Evolutionary conservation across 352 stramenopile genomes (phyloP).

Genomic region (Pythium coloratum): DNA sequence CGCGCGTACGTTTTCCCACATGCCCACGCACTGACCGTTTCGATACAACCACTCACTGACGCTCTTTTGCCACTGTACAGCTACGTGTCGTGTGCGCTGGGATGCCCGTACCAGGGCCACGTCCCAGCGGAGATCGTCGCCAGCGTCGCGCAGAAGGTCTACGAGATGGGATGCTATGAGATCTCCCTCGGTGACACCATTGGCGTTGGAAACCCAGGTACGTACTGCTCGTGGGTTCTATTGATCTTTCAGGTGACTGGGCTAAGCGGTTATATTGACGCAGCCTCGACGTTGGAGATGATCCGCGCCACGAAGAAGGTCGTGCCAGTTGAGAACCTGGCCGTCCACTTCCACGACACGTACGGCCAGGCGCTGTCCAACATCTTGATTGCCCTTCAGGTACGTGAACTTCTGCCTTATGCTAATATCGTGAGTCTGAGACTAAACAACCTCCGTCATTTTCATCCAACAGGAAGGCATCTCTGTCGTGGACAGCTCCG

Average conservation of each 20-base stretch:
- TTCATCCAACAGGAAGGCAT: constrained; percentile 81
- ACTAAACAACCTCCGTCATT: background rate
- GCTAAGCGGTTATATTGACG: background rate
- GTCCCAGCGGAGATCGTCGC: constrained; percentile 87
- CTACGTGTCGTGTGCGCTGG: constrained; percentile 97
- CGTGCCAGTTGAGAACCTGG: constrained; percentile 85
- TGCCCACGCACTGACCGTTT: background rate
- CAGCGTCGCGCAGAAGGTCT: constrained; percentile 75
- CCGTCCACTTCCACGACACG: constrained; percentile 98
- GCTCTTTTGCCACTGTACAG: constrained; percentile 26
- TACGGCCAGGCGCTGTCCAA: constrained; percentile 97
- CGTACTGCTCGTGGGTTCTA: background rate
- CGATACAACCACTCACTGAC: background rate
- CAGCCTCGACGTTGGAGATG: constrained; percentile 84
- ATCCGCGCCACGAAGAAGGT: constrained; percentile 72
- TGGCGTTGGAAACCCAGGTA: constrained; percentile 88
- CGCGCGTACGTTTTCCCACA: constrained; percentile 58
- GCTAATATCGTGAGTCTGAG: background rate
- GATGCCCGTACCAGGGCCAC: constrained; percentile 94
- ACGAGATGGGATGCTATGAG: constrained; percentile 95
- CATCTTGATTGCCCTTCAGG: constrained; percentile 89
- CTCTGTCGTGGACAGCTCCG: constrained; percentile 93
- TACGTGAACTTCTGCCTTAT: constrained; percentile 21
- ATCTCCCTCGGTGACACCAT: constrained; percentile 95
- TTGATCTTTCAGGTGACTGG: background rate